Percentiles rank a stretch among this genome's conserved stretches.
Evolutionary conservation across 495 filamentous ascomycete species (phyloP).

Genomic region (Daldinia grandis): DNA sequence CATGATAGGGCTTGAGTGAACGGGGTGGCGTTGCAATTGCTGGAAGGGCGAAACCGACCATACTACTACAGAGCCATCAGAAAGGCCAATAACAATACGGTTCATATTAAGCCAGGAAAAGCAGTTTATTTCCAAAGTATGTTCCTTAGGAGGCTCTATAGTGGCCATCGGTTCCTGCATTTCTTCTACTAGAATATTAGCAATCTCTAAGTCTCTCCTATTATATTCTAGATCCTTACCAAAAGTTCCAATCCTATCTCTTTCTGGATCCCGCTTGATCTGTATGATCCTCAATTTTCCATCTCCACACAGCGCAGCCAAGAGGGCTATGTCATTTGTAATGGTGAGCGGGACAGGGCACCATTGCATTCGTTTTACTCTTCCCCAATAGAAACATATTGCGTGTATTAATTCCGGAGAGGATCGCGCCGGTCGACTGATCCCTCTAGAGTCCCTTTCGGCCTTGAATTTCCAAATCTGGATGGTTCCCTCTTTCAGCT

Average conservation of each 20-base stretch:
- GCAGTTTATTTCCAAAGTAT: conserved; percentile 55
- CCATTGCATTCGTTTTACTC: conserved; percentile 53
- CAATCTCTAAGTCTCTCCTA: not conserved
- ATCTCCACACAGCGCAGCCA: conserved; percentile 54
- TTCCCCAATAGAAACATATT: conserved; percentile 53
- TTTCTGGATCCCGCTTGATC: conserved; percentile 33
- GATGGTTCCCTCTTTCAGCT: conserved; percentile 44
- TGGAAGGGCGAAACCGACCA: conserved; percentile 57
- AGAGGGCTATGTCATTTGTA: conserved; percentile 39
- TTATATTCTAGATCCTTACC: conserved; percentile 41
- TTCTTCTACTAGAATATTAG: conserved; percentile 48
- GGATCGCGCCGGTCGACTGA: conserved; percentile 32
- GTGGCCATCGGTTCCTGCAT: conserved; percentile 50
- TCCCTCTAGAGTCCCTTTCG: conserved; percentile 22
- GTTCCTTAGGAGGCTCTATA: conserved; percentile 52
- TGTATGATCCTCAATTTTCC: conserved; percentile 54
- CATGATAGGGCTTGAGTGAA: conserved; percentile 56
- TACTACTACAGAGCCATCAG: conserved; percentile 56
- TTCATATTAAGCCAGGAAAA: conserved; percentile 60
- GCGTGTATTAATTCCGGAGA: conserved; percentile 43
- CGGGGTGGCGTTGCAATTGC: conserved; percentile 51
- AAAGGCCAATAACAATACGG: conserved; percentile 56
- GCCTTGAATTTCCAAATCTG: conserved; percentile 56
- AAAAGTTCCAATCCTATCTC: conserved; percentile 38
- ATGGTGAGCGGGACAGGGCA: conserved; percentile 52